Percentiles rank a stretch among this genome's conserved stretches.
Evolutionary conservation across 345 rosid genomes (phyloP).

Genomic region (Diplotaxis tenuifolia): DNA sequence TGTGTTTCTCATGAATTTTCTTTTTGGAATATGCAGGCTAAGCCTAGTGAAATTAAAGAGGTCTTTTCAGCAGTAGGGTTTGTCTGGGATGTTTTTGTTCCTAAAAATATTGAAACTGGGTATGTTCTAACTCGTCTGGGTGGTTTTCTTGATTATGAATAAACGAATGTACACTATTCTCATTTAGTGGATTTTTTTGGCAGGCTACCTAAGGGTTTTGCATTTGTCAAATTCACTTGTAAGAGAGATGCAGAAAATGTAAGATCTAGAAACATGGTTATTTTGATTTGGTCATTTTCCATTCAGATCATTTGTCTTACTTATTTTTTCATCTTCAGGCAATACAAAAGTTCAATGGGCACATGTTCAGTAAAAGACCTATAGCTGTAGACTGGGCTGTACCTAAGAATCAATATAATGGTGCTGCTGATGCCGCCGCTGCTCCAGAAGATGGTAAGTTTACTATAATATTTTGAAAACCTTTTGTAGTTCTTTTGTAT

Average conservation of each 20-base stretch:
- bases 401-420: conserved; percentile 72
- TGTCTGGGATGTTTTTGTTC: conserved; percentile 89
- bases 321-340: conserved; percentile 52
- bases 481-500: not conserved
- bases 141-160: conserved; percentile 10
- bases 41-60: conserved; percentile 54
- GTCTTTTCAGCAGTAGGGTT: conserved; percentile 75
- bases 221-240: conserved; percentile 89
- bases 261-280: conserved; percentile 24
- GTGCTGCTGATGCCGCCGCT: conserved; percentile 44
- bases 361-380: conserved; percentile 68
- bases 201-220: conserved; percentile 92
- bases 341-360: conserved; percentile 79
- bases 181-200: conserved; percentile 28
- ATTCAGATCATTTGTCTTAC: conserved; percentile 17
- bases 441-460: conserved; percentile 59
- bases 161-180: conserved; percentile 4
- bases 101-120: conserved; percentile 76
- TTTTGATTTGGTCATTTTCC: conserved; percentile 12
- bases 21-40: conserved; percentile 53
- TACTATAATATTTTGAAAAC: no score
- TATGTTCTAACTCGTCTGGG: conserved; percentile 34
- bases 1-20: conserved; percentile 15
- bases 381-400: conserved; percentile 98
- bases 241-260: conserved; percentile 88